phyloP scores from a whole-genome alignment of 73 alveolate species.

The Loxodes magnus region DNA sequence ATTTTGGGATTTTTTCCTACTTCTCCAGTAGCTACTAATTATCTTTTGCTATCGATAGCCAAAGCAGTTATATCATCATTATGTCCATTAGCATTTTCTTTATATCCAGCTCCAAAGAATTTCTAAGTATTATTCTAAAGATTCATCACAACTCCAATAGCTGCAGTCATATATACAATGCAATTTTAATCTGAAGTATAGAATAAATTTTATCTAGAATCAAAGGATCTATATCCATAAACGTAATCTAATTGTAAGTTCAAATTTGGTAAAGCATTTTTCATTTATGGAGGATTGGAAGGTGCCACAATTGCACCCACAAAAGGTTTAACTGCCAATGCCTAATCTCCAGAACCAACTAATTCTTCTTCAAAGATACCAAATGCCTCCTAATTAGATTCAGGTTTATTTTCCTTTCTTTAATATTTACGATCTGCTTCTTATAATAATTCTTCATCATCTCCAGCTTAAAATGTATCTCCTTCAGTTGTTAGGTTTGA shows the following conservation, averaged over 20 bases:
- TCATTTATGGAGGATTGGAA: slow-evolving; percentile 31
- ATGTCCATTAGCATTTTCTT: slow-evolving; percentile 60
- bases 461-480: neutral
- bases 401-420: slow-evolving; percentile 25
- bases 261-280: slow-evolving; percentile 66
- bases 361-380: slow-evolving; percentile 57
- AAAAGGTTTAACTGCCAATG: slow-evolving; percentile 75
- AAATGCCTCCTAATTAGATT: slow-evolving; percentile 16
- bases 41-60: slow-evolving; percentile 59
- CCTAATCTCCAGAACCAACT: slow-evolving; percentile 60
- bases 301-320: slow-evolving; percentile 70
- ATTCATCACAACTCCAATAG: slow-evolving; percentile 84
- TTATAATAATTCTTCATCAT: slow-evolving; percentile 27
- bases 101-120: slow-evolving; percentile 75
- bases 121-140: slow-evolving; percentile 60
- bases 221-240: slow-evolving; percentile 92
- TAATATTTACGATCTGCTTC: slow-evolving; percentile 33
- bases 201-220: slow-evolving; percentile 79
- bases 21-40: slow-evolving; percentile 88
- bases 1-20: slow-evolving; percentile 81
- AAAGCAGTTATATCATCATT: slow-evolving; percentile 87
- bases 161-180: slow-evolving; percentile 87
- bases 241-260: slow-evolving; percentile 74
- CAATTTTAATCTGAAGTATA: slow-evolving; percentile 63
- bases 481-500: slow-evolving; percentile 4